phyloP scores from a whole-genome alignment of 176 grass and related monocot genomes.

The Oropetium thomaeum region DNA sequence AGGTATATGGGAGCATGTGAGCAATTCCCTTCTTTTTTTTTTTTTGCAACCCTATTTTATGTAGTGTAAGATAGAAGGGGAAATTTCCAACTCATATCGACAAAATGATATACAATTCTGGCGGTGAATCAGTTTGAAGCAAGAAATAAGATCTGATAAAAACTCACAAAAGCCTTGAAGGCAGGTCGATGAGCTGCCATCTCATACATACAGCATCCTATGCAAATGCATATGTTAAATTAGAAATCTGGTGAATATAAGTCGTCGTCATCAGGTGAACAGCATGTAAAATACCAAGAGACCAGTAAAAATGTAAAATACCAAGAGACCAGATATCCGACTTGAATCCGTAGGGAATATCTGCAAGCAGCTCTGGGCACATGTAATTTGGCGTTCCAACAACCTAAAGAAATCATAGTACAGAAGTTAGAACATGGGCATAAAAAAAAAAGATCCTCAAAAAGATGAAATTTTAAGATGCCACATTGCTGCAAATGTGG shows the following conservation, averaged over 20 bases:
- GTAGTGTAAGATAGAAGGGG: background rate
- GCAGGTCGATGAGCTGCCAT: slow-evolving; percentile 98
- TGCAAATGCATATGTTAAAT: slow-evolving; percentile 19
- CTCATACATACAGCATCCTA: slow-evolving; percentile 98
- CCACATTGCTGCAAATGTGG: background rate
- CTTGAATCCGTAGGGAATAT: slow-evolving; percentile 98
- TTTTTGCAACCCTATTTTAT: background rate
- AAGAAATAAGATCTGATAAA: slow-evolving; percentile 23
- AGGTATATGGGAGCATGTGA: background rate
- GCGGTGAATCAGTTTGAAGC: background rate
- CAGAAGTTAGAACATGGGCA: background rate
- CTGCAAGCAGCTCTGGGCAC: slow-evolving; percentile 96
- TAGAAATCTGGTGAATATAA: background rate
- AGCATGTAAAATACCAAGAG: slow-evolving; percentile 67
- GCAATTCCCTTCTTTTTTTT: background rate
- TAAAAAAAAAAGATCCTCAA: slow-evolving; percentile 8
- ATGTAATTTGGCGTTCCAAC: slow-evolving; percentile 99
- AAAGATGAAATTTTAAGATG: background rate
- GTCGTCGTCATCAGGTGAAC: background rate
- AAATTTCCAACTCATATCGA: slow-evolving; percentile 21
- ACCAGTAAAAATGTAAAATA: slow-evolving; percentile 68
- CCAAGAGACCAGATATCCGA: slow-evolving; percentile 99
- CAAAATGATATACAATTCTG: background rate
- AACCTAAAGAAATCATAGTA: slow-evolving; percentile 49
- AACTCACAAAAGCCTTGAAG: slow-evolving; percentile 96